Evolutionary conservation across 164 flowering plant species (phyloP).

Genomic region (Macadamia integrifolia): DNA sequence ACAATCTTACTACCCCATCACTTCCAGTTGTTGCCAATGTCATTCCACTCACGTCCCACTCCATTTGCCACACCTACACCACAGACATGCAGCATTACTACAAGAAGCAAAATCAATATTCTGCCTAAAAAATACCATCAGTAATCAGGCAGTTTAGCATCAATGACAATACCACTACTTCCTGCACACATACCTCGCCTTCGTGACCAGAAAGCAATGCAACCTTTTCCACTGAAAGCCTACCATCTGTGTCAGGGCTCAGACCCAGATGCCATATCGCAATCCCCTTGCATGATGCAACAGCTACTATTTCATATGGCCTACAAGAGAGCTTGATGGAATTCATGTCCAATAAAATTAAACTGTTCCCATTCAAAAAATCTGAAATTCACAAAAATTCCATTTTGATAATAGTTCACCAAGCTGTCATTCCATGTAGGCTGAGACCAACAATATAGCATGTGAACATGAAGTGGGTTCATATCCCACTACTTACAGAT

Average conservation of each 20-base stretch:
- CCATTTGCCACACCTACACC: conserved; percentile 87
- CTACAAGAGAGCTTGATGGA: conserved; percentile 27
- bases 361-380: no score
- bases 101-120: not conserved
- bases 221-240: conserved; percentile 67
- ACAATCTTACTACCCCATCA: conserved; percentile 67
- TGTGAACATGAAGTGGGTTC: no score
- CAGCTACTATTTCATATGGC: conserved; percentile 84
- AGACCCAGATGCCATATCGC: conserved; percentile 84
- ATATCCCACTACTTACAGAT: no score
- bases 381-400: no score
- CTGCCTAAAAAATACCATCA: not conserved
- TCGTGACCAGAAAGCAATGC: conserved; percentile 77
- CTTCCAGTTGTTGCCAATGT: conserved; percentile 78
- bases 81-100: not conserved
- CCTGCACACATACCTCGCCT: conserved; percentile 53
- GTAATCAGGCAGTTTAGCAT: not conserved
- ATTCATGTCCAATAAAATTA: no score
- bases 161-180: not conserved
- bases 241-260: conserved; percentile 69
- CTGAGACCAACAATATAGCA: no score
- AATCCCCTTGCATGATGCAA: conserved; percentile 80
- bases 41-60: conserved; percentile 97
- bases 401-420: no score
- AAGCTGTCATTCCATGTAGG: no score